phyloP scores from a whole-genome alignment of 441 rosid species.

The Populus hybrid region DNA sequence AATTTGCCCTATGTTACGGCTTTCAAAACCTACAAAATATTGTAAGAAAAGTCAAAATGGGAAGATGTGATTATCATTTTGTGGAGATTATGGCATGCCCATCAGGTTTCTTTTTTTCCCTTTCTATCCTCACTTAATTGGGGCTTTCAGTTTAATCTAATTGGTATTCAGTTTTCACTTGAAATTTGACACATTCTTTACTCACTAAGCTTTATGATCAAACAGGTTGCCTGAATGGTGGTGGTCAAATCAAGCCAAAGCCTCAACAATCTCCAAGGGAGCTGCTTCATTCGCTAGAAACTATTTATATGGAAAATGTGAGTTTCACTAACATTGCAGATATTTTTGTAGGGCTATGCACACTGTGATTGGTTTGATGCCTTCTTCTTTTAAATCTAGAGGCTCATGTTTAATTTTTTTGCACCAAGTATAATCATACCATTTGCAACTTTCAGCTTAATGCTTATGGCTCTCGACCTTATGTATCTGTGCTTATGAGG shows the following conservation, averaged over 20 bases:
- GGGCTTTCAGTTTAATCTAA: not conserved
- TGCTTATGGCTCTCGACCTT: not conserved
- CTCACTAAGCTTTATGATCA: not conserved
- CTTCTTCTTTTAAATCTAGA: not conserved
- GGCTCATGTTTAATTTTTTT: not conserved
- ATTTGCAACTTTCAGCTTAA: not conserved
- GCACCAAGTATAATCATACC: not conserved
- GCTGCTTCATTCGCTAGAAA: slow-evolving; percentile 61
- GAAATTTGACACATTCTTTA: not conserved
- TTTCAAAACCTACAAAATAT: slow-evolving; percentile 89
- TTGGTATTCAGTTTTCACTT: not conserved
- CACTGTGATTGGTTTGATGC: not conserved
- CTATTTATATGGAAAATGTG: slow-evolving; percentile 70
- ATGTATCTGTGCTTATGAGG: not conserved
- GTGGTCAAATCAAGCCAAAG: slow-evolving; percentile 92
- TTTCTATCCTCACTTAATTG: not conserved
- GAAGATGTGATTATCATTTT: slow-evolving; percentile 79
- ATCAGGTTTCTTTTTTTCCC: slow-evolving; percentile 48
- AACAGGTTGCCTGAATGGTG: slow-evolving; percentile 91
- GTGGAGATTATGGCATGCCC: slow-evolving; percentile 99
- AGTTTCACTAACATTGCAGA: slow-evolving; percentile 22
- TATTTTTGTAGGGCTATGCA: not conserved
- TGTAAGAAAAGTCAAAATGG: slow-evolving; percentile 72
- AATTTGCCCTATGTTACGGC: slow-evolving; percentile 88
- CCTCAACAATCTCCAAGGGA: slow-evolving; percentile 77